A percentile compares a stretch with the other conserved stretches of the same genome.
Evolutionary conservation across 1,284 basidiomycete species (phyloP).

Genomic region (Dichomitus squalens): DNA sequence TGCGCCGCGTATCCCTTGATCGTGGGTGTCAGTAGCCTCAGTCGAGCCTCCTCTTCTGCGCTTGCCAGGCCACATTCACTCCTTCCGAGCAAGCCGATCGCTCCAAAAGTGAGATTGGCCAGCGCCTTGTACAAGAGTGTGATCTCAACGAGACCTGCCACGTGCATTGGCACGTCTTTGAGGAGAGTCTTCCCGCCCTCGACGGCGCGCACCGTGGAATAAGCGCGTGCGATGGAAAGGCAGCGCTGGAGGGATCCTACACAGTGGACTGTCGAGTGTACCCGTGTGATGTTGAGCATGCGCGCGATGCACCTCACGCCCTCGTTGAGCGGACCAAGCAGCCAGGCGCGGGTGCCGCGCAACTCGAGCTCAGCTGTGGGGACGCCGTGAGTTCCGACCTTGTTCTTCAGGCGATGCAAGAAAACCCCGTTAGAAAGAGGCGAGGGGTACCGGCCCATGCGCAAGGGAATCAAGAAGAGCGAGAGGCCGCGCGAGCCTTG

Average conservation of each 20-base stretch:
- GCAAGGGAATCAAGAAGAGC: constrained; percentile 71
- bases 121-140: constrained; percentile 67
- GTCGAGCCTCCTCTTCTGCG: constrained; percentile 49
- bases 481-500: constrained; percentile 67
- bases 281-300: constrained; percentile 75
- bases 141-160: constrained; percentile 60
- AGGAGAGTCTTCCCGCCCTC: constrained; percentile 51
- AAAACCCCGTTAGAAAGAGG: constrained; percentile 67
- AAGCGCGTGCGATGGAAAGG: constrained; percentile 64
- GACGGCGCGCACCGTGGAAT: constrained; percentile 59
- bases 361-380: constrained; percentile 80
- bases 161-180: constrained; percentile 56
- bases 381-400: constrained; percentile 75
- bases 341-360: constrained; percentile 61
- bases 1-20: constrained; percentile 75
- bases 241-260: constrained; percentile 62
- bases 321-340: constrained; percentile 60
- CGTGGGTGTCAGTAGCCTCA: constrained; percentile 71
- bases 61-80: constrained; percentile 56
- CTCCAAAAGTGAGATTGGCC: constrained; percentile 61
- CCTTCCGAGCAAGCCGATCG: constrained; percentile 61
- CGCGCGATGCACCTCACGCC: constrained; percentile 73
- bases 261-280: constrained; percentile 64
- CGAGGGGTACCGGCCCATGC: constrained; percentile 45
- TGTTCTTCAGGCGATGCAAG: constrained; percentile 77